These are phyloP conservation scores for Tilletiopsis washingtonensis DNA, from an alignment of 1,284 basidiomycete species.

Conservation along the genomic window DNA sequence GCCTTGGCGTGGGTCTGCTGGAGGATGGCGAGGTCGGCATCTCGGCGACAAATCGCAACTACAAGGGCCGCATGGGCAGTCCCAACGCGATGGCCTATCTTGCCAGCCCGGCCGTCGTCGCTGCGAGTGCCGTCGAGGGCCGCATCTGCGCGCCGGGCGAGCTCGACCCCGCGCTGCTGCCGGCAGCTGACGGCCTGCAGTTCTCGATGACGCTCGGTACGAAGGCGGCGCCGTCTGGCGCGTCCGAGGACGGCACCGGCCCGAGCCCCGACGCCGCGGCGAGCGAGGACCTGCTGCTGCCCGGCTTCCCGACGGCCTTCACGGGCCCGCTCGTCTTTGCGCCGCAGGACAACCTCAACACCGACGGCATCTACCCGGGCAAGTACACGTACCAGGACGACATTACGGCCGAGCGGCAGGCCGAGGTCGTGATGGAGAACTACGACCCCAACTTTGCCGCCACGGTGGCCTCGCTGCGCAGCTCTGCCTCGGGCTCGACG, in stretches of 20 bases:
- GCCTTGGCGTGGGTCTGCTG: constrained; percentile 81
- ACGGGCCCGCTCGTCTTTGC: constrained; percentile 77
- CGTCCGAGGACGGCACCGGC: constrained; percentile 6
- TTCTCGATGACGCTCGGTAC: constrained; percentile 48
- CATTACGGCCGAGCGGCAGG: constrained; percentile 87
- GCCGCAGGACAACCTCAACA: constrained; percentile 96
- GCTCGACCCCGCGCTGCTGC: constrained; percentile 57
- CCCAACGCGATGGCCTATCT: constrained; percentile 93
- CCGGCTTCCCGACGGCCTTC: constrained; percentile 67
- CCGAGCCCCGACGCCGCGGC: constrained; percentile 28
- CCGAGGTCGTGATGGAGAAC: constrained; percentile 93
- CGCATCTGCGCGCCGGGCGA: constrained; percentile 74
- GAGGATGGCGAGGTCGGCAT: constrained; percentile 93
- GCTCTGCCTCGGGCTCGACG: constrained; percentile 1
- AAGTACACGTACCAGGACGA: constrained; percentile 99
- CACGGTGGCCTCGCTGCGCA: constrained; percentile 60
- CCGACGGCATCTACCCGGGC: constrained; percentile 96
- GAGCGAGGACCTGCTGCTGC: constrained; percentile 20
- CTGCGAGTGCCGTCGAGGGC: constrained; percentile 85
- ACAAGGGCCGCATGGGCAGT: constrained; percentile 96
- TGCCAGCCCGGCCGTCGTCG: constrained; percentile 90
- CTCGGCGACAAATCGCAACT: constrained; percentile 96
- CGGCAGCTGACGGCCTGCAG: constrained; percentile 51
- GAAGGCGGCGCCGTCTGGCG: constrained; percentile 20
- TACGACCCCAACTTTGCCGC: constrained; percentile 83